Base-by-base conservation (phyloP, 768 basidiomycete species). In the Pholiota molesta region DNA sequence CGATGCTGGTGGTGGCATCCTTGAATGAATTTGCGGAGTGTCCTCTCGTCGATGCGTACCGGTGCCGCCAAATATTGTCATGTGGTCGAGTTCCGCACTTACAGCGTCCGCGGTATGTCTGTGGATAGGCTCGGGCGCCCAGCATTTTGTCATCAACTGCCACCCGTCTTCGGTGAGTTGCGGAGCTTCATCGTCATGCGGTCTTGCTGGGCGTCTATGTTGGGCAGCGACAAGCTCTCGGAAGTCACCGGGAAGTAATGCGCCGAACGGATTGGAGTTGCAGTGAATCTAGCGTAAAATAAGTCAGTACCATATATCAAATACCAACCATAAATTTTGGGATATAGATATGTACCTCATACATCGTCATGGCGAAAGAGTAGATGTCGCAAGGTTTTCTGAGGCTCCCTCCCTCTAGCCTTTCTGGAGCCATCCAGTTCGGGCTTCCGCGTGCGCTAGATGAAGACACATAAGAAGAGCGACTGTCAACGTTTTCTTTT, bases 291-390 rank as follows among this genome's bases (percentile, higher is more conserved):
- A 19, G 19, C 11, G 23, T 13, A 10, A 49, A 13, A 21, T 23
- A 7, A 37, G 47, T 21, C 19, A 26, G 47, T n/a, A n/a, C n/a
- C n/a, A n/a, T n/a, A n/a, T n/a, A n/a, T n/a, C 44, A 19, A 21
- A 45, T 21, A 5, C 44, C 5, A 42, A 3, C 7, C n/a, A n/a
- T 19, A 8, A 49, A 21, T 26, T 13, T 13, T 49, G 5, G 9
- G 49, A 60, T 40, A 7, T 35, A 13, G 28, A 13, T n/a, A 63
- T 28, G 23, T 29, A 69, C 68, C 67, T 69, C 66, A 57, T 56
- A 69, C 6, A 68, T 58, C 1, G 68, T 68, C 67, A 69, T 69
- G 17, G 62, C 67, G 60, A 71, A 66, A 9, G 70, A 62, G 40
- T 69, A 71, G 14, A 71, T 63, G 31, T 71, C 70, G 33, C 62